A percentile compares a stretch with the other conserved stretches of the same genome.
phyloP scores from a whole-genome alignment of 805 yeast genomes.

The Saccharomycopsis capsularis region DNA sequence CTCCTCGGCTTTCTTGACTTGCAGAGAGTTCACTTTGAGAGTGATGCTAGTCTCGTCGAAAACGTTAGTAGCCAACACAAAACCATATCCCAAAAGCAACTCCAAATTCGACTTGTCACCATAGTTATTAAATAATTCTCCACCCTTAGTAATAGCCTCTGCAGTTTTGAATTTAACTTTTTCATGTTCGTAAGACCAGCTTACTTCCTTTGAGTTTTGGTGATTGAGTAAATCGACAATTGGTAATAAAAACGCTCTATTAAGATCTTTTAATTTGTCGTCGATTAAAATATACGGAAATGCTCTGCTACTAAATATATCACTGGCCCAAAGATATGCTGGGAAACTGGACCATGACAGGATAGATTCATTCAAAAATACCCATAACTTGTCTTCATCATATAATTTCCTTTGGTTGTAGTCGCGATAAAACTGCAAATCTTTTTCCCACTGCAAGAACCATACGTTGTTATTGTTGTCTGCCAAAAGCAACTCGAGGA shows the following conservation, averaged over 20 bases:
- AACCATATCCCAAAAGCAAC: constrained; percentile 75
- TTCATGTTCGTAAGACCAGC: constrained; percentile 43
- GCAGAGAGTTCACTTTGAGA: constrained; percentile 39
- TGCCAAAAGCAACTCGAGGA: constrained; percentile 8
- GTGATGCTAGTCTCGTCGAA: constrained; percentile 56
- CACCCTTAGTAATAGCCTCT: neutral
- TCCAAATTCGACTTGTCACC: constrained; percentile 88
- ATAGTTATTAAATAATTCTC: constrained; percentile 69
- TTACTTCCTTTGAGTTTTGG: constrained; percentile 48
- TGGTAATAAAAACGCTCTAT: constrained; percentile 59
- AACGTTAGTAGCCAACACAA: constrained; percentile 48
- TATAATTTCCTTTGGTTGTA: neutral
- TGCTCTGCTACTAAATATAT: constrained; percentile 68
- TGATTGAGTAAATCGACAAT: constrained; percentile 77
- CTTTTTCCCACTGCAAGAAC: constrained; percentile 38
- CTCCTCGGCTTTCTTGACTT: constrained; percentile 24
- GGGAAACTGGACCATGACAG: constrained; percentile 56
- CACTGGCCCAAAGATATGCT: constrained; percentile 68
- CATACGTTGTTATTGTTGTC: constrained; percentile 22
- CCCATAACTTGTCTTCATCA: neutral
- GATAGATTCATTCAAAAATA: constrained; percentile 23
- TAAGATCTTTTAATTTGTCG: constrained; percentile 30
- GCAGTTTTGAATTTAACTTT: constrained; percentile 18
- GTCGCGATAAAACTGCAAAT: constrained; percentile 34
- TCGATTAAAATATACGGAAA: constrained; percentile 68